Base-by-base conservation (phyloP, 805 yeast species). In the Lipomyces sp. region DNA sequence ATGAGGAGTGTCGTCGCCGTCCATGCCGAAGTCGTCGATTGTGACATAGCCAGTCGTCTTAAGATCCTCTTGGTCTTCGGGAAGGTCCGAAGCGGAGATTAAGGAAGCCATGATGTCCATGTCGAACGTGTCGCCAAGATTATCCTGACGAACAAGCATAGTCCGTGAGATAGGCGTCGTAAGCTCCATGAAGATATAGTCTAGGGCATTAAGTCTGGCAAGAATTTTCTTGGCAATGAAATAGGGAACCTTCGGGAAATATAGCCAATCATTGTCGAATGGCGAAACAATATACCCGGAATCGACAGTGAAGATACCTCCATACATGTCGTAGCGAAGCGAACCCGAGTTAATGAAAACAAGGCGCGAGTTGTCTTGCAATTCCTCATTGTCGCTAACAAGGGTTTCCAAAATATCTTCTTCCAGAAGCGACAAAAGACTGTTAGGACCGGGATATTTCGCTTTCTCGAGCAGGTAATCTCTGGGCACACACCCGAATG, bases 311-410 rank as follows among this genome's bases (percentile, higher is more conserved):
- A 83, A 90, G 1, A 84, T 82, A 0, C 97, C 98, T 63, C 82
- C 78, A 69, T 84, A 84, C 40, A 90, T 68, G 67, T 90, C 96
- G 63, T 86, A 91, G 47, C 97, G 76, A 2, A 90, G 77, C 3
- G 95, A 83, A 1, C 97, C 97, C 0, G 96, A 84, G 65, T 91
- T 91, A 53, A 86, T 79, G 39, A 86, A 69, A 23, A 88, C 76
- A 26, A 82, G 70, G 47, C 87, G 71, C 14, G 65, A 59, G 8
- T 53, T 50, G 67, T 63, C 60, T 55, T 64, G 69, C n/a, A 61
- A 46, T 51, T 61, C 47, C 16, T 58, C 52, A 29, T 57, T 51
- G 26, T 53, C 60, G 13, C 65, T 56, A 44, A 61, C 61, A 3
- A 72, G 68, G 29, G 61, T 59, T 7, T 81, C 80, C 49, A 90